Conservation (phyloP, 192 early-diverging fungal genomes). For the Glomus cerebriforme region DNA sequence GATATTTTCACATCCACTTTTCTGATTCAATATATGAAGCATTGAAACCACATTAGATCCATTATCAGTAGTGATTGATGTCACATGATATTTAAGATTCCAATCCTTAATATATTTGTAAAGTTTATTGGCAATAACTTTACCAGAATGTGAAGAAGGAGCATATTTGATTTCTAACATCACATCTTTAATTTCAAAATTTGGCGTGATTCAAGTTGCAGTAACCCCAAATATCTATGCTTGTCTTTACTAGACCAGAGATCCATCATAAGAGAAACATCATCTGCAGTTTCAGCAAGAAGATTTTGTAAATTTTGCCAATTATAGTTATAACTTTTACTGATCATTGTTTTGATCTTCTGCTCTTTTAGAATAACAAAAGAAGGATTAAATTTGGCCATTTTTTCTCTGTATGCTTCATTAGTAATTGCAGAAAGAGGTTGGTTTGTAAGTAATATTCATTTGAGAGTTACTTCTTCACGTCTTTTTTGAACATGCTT, state of each 20-base stretch:
- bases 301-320: neutral
- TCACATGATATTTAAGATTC: neutral
- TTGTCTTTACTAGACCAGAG: neutral
- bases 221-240: conserved; percentile 8
- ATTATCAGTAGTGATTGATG: neutral
- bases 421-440: neutral
- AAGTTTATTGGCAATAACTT: neutral
- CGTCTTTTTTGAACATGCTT: neutral
- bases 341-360: conserved; percentile 7
- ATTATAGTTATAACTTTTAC: conserved; percentile 3
- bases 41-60: neutral
- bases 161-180: conserved; percentile 1
- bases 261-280: neutral
- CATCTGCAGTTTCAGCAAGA: neutral
- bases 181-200: neutral
- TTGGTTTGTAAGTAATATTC: neutral
- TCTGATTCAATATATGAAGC: neutral
- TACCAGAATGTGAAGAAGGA: neutral
- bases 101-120: neutral
- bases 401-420: conserved; percentile 8
- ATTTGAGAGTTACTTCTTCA: neutral
- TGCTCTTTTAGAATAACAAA: neutral
- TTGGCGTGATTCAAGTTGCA: neutral
- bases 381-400: neutral
- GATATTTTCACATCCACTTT: neutral